Evolutionary conservation across 768 basidiomycete species (phyloP).

Genomic region (Rhodocollybia butyracea): DNA sequence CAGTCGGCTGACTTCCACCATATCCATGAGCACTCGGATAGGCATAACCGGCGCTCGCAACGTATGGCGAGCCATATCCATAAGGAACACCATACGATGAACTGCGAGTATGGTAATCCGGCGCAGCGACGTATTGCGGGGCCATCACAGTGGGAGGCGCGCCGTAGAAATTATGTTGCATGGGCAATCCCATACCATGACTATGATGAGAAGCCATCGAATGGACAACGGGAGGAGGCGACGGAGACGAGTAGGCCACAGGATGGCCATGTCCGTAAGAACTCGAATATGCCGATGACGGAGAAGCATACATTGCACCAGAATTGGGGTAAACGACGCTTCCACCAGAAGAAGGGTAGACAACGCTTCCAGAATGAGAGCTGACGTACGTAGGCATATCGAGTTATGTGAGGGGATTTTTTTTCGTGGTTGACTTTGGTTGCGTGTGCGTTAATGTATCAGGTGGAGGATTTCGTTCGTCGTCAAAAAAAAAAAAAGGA

Average conservation of each 20-base stretch:
- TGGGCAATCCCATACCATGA: neutral
- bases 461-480: too few relatives aligned
- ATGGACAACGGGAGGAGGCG: neutral
- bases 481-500: too few relatives aligned
- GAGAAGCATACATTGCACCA: neutral
- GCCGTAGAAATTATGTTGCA: conserved; percentile 7
- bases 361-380: neutral
- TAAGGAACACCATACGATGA: conserved; percentile 1
- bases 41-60: neutral
- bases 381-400: too few relatives aligned
- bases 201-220: neutral
- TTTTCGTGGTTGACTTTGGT: too few relatives aligned
- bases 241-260: neutral
- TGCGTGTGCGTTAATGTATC: too few relatives aligned
- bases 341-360: neutral
- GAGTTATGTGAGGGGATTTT: too few relatives aligned
- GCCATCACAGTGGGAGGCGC: neutral
- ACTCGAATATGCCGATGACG: neutral
- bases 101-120: neutral
- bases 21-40: too few relatives aligned
- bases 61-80: neutral
- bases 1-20: neutral
- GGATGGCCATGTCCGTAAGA: neutral
- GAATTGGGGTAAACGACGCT: neutral
- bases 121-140: neutral